Conservation (phyloP, 2,329 filamentous ascomycete genomes). For the Cladosporium sp. region DNA sequence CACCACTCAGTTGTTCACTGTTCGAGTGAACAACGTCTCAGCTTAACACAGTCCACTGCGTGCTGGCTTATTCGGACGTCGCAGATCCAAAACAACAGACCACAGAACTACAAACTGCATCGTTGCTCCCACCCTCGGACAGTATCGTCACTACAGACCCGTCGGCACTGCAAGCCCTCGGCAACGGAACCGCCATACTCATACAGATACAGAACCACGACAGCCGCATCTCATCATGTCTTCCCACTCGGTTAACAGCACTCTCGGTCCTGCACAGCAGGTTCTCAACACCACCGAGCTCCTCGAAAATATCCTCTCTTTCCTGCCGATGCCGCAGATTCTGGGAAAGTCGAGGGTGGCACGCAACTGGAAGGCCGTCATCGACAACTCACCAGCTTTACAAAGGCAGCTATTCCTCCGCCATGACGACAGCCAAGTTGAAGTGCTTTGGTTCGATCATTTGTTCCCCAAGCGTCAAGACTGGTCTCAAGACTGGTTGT, state of each 20-base stretch:
- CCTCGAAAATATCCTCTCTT: background rate
- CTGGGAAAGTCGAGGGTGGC: background rate
- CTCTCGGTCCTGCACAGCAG: background rate
- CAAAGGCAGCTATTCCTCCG: background rate
- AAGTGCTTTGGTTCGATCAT: background rate
- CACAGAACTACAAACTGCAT: background rate
- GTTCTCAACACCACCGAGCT: background rate
- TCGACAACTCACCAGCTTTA: background rate
- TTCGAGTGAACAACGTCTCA: background rate
- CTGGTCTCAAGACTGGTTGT: background rate
- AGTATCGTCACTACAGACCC: background rate
- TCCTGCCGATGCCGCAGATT: background rate
- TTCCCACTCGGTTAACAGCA: background rate
- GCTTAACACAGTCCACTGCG: background rate
- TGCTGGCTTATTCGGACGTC: background rate
- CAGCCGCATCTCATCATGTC: background rate
- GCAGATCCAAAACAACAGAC: background rate
- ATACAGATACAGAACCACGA: background rate
- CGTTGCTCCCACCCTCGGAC: background rate
- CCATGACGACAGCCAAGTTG: background rate
- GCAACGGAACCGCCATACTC: background rate
- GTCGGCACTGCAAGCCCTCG: background rate
- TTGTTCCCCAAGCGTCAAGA: background rate
- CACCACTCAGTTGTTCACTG: background rate
- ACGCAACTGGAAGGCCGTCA: background rate